Evolutionary conservation across 768 basidiomycete species (phyloP).

Genomic region (Pleurotus platypus): DNA sequence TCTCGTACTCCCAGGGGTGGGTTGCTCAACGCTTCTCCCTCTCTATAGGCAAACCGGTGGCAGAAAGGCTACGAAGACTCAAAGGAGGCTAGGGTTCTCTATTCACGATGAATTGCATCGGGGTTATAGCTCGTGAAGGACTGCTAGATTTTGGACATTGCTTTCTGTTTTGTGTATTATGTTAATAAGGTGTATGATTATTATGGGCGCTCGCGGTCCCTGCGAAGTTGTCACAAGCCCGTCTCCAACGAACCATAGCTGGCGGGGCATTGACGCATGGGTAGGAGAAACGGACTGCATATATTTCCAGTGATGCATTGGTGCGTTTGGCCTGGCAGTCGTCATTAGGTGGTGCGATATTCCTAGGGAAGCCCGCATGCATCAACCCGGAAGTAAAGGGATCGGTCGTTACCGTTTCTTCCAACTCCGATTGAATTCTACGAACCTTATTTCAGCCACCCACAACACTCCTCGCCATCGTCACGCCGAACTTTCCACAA

Average conservation of each 20-base stretch:
- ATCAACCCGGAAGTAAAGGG: not conserved
- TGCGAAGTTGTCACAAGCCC: no score
- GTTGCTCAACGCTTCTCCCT: not conserved
- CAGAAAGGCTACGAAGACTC: slow-evolving; percentile 85
- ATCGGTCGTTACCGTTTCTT: not conserved
- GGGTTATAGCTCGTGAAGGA: slow-evolving; percentile 6
- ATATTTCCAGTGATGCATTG: no score
- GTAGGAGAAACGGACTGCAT: no score
- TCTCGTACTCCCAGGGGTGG: no score
- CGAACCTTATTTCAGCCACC: slow-evolving; percentile 8
- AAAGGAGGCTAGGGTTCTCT: slow-evolving; percentile 79
- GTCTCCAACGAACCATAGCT: no score
- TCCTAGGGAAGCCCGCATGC: no score
- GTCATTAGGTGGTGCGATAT: no score
- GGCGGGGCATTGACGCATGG: no score
- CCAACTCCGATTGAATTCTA: not conserved
- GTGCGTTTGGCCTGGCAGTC: no score
- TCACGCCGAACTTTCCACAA: not conserved
- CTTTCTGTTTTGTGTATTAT: not conserved
- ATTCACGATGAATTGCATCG: slow-evolving; percentile 67
- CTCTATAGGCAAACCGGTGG: slow-evolving; percentile 74
- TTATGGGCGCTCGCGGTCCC: no score
- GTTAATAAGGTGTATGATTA: no score
- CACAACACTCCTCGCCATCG: not conserved
- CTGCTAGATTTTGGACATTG: not conserved